phyloP scores from a whole-genome alignment of 2,329 filamentous ascomycete genomes.

The Kalmusia sp. region DNA sequence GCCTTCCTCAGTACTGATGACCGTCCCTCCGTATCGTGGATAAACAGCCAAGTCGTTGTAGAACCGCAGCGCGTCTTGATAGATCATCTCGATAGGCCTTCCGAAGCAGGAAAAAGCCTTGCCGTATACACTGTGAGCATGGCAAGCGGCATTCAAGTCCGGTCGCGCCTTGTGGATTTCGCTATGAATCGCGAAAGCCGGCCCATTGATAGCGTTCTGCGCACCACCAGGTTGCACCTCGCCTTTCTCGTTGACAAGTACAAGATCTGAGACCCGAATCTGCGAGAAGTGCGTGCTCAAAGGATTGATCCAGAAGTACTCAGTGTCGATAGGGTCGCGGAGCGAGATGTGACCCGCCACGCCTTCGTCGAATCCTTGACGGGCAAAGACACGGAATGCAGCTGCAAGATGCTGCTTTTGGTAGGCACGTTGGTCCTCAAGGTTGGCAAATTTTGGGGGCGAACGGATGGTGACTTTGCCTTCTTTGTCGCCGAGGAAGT shows the following conservation, averaged over 20 bases:
- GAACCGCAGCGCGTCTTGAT: slow-evolving; percentile 49
- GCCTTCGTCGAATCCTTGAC: slow-evolving; percentile 32
- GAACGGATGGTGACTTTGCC: too few relatives aligned
- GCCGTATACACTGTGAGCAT: too few relatives aligned
- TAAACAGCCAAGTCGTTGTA: slow-evolving; percentile 39
- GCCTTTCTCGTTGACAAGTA: slow-evolving; percentile 3
- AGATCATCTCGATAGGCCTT: too few relatives aligned
- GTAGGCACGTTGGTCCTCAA: slow-evolving; percentile 38
- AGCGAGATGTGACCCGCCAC: slow-evolving; percentile 44
- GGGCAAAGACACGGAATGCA: slow-evolving; percentile 34
- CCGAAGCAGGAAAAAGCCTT: too few relatives aligned
- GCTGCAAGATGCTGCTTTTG: slow-evolving; percentile 47
- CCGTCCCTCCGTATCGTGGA: slow-evolving; percentile 38
- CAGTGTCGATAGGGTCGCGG: slow-evolving; percentile 6
- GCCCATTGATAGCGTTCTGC: slow-evolving; percentile 47
- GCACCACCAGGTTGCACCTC: slow-evolving; percentile 20
- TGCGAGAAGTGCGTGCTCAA: slow-evolving; percentile 6
- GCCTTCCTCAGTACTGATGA: slow-evolving; percentile 43
- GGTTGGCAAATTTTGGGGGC: too few relatives aligned
- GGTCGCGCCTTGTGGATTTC: slow-evolving; percentile 37
- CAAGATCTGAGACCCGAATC: background rate
- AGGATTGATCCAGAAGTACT: slow-evolving; percentile 11
- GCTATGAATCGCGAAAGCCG: slow-evolving; percentile 49
- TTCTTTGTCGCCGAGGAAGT: too few relatives aligned
- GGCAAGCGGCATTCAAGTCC: too few relatives aligned